phyloP scores from a whole-genome alignment of 257 asterid species.

The Solanum habrochaites region DNA sequence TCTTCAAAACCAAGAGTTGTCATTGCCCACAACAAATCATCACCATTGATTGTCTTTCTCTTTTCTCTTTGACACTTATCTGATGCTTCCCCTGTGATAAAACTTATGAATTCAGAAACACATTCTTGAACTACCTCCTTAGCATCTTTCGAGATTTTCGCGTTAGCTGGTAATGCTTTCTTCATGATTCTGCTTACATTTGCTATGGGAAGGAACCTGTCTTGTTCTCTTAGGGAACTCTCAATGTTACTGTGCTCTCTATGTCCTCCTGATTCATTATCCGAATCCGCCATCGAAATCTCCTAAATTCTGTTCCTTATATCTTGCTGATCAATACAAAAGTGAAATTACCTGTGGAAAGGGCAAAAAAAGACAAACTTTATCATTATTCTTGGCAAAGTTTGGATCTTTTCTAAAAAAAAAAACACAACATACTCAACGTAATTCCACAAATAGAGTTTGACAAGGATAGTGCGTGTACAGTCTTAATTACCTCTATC shows the following conservation, averaged over 20 bases:
- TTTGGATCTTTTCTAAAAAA: too few relatives aligned
- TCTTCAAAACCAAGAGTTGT: slow-evolving; percentile 66
- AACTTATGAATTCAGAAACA: slow-evolving; percentile 65
- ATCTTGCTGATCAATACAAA: not conserved
- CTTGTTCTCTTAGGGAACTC: slow-evolving; percentile 45
- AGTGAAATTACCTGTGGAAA: not conserved
- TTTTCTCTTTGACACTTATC: slow-evolving; percentile 66
- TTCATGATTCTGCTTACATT: slow-evolving; percentile 63
- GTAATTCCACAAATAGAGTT: too few relatives aligned
- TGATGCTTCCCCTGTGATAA: slow-evolving; percentile 66
- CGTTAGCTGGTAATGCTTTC: slow-evolving; percentile 60
- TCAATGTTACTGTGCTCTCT: slow-evolving; percentile 29
- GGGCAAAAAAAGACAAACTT: not conserved
- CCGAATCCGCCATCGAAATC: slow-evolving; percentile 63
- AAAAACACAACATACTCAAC: too few relatives aligned
- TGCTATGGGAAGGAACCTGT: slow-evolving; percentile 61
- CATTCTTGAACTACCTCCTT: slow-evolving; percentile 66
- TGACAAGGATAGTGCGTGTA: too few relatives aligned
- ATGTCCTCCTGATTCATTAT: slow-evolving; percentile 74
- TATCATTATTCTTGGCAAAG: too few relatives aligned
- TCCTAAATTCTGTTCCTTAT: not conserved
- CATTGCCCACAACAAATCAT: slow-evolving; percentile 65
- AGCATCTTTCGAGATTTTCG: slow-evolving; percentile 61
- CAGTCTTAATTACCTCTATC: not conserved
- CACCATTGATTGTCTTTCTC: slow-evolving; percentile 60